phyloP scores from a whole-genome alignment of 1,284 basidiomycete species.

The Pisolithus thermaeus region DNA sequence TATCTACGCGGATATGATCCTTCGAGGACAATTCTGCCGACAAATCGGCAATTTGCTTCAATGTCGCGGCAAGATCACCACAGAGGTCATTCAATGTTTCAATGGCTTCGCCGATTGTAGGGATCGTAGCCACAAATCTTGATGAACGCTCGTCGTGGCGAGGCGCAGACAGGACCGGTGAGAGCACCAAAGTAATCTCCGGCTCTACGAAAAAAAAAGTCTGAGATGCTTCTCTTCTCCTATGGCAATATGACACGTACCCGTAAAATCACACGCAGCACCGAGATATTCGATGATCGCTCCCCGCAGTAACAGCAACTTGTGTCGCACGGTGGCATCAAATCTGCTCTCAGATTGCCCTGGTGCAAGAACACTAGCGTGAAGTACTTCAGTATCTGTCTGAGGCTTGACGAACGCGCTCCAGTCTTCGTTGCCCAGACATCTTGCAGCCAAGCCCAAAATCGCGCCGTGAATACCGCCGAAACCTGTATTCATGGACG shows the following conservation, averaged over 20 bases:
- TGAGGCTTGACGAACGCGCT: slow-evolving; percentile 56
- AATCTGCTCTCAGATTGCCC: slow-evolving; percentile 54
- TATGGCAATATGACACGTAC: slow-evolving; percentile 25
- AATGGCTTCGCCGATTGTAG: slow-evolving; percentile 72
- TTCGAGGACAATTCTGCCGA: slow-evolving; percentile 66
- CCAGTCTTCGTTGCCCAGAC: slow-evolving; percentile 63
- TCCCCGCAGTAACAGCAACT: slow-evolving; percentile 52
- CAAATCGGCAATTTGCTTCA: slow-evolving; percentile 66
- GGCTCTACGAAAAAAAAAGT: slow-evolving; percentile 38
- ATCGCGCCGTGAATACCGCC: slow-evolving; percentile 82
- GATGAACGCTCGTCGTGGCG: slow-evolving; percentile 41
- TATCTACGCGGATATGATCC: slow-evolving; percentile 65
- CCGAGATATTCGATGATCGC: slow-evolving; percentile 64
- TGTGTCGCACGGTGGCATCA: slow-evolving; percentile 45
- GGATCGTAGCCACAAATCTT: slow-evolving; percentile 55
- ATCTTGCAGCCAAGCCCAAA: slow-evolving; percentile 69
- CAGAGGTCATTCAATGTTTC: slow-evolving; percentile 63
- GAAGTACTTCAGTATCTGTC: slow-evolving; percentile 64
- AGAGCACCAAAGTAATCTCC: slow-evolving; percentile 61
- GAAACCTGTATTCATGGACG: slow-evolving; percentile 65
- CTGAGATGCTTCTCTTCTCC: background rate
- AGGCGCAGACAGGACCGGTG: slow-evolving; percentile 48
- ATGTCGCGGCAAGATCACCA: slow-evolving; percentile 50
- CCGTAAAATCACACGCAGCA: slow-evolving; percentile 62
- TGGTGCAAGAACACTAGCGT: slow-evolving; percentile 47